Percentiles rank a stretch among this genome's conserved stretches.
Conservation (phyloP, 176 grass and related monocot species). For the Triticum turgidum region DNA sequence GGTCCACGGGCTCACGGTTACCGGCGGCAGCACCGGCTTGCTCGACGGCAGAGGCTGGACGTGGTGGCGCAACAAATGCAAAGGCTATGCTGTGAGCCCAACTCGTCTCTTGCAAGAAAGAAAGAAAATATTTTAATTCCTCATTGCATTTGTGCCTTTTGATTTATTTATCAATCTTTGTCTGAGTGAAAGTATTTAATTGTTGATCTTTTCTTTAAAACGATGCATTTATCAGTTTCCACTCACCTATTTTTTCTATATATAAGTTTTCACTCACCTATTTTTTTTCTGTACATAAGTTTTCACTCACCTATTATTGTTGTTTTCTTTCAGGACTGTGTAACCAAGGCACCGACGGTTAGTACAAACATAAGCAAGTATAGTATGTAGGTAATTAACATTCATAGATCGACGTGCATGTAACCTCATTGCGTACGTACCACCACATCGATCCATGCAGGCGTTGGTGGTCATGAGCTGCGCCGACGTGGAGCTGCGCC, state of each 20-base stretch:
- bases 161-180: background rate
- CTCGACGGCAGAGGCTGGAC: conserved; percentile 26
- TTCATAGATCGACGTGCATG: background rate
- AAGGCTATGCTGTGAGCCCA: background rate
- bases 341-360: conserved; percentile 26
- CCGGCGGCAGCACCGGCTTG: conserved; percentile 30
- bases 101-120: background rate
- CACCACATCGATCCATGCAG: background rate
- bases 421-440: background rate
- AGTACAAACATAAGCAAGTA: background rate
- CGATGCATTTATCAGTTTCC: no score
- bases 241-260: no score
- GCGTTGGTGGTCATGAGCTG: conserved; percentile 16
- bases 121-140: background rate
- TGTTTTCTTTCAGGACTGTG: background rate
- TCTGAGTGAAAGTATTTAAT: background rate
- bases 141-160: no score
- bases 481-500: conserved; percentile 21
- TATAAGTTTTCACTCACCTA: no score
- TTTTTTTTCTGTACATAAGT: no score
- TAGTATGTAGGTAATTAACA: background rate
- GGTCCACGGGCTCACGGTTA: conserved; percentile 44
- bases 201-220: background rate
- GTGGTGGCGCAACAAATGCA: conserved; percentile 35
- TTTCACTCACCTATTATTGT: background rate